These are phyloP conservation scores for Penicillium polonicum DNA, from an alignment of 2,329 filamentous ascomycete genomes.

Conservation along the genomic window DNA sequence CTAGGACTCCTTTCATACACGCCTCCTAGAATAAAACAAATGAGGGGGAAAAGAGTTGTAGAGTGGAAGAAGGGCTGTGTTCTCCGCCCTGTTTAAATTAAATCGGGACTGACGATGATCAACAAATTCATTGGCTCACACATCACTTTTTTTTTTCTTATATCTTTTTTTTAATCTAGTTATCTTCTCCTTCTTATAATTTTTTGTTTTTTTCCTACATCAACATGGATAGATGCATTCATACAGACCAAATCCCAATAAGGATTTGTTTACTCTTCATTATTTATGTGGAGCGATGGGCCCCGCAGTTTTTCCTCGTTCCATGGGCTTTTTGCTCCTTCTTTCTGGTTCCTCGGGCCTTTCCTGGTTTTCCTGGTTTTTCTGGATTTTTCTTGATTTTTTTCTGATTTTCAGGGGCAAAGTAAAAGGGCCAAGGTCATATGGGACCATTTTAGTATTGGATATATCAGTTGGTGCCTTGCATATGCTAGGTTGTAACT, in stretches of 20 bases:
- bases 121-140: slow-evolving; percentile 20
- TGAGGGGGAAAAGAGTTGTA: slow-evolving; percentile 11
- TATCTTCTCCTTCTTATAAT: background rate
- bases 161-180: background rate
- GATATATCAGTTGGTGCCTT: slow-evolving; percentile 19
- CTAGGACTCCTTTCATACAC: slow-evolving; percentile 1
- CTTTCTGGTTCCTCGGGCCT: background rate
- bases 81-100: slow-evolving; percentile 31
- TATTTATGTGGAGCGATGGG: background rate
- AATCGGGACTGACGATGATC: slow-evolving; percentile 23
- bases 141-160: background rate
- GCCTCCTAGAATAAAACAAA: slow-evolving; percentile 7
- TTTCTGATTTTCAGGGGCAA: background rate
- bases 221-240: background rate
- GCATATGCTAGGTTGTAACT: slow-evolving; percentile 1
- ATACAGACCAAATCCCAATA: background rate
- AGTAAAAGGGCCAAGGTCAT: background rate
- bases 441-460: background rate
- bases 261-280: slow-evolving; percentile 20
- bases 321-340: background rate
- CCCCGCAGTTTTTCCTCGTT: slow-evolving; percentile 17
- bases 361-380: background rate
- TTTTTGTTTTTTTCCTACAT: background rate
- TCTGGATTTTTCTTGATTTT: no score
- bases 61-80: slow-evolving; percentile 24